Conservation (phyloP, 2,329 filamentous ascomycete species). For the Pochonia chlamydosporia region DNA sequence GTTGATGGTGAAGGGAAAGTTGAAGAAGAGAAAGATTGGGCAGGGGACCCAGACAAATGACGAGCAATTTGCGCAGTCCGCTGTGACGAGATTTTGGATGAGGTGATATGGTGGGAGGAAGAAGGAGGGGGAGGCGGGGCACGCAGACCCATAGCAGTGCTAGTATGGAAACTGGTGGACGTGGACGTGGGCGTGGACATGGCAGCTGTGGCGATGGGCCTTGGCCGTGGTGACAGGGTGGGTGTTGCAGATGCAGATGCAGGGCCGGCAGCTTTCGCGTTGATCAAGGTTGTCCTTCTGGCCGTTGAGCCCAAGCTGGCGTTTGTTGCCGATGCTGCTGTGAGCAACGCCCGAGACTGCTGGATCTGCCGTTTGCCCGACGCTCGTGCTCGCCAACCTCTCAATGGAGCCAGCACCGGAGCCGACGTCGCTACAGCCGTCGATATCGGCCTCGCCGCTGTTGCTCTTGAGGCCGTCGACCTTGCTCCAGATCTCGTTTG, state of each 20-base stretch:
- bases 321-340: not conserved
- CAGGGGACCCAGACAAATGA: constrained; percentile 36
- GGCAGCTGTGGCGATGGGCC: not conserved
- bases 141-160: constrained; percentile 18
- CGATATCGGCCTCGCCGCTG: not conserved
- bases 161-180: not conserved
- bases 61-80: constrained; percentile 50
- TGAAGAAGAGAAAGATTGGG: constrained; percentile 11
- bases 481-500: not conserved
- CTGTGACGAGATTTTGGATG: constrained; percentile 40
- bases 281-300: not conserved
- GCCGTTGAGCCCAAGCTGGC: too few relatives aligned
- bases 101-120: constrained; percentile 18
- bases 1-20: constrained; percentile 1
- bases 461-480: not conserved
- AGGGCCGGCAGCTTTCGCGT: not conserved
- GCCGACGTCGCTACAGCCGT: not conserved
- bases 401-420: not conserved
- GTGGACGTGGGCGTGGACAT: not conserved
- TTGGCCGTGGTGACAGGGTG: not conserved
- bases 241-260: not conserved
- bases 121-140: constrained; percentile 36
- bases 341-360: not conserved
- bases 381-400: not conserved
- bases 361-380: not conserved